Evolutionary conservation across 768 basidiomycete genomes (phyloP).

Genomic region (Hemileccinum impolitum): DNA sequence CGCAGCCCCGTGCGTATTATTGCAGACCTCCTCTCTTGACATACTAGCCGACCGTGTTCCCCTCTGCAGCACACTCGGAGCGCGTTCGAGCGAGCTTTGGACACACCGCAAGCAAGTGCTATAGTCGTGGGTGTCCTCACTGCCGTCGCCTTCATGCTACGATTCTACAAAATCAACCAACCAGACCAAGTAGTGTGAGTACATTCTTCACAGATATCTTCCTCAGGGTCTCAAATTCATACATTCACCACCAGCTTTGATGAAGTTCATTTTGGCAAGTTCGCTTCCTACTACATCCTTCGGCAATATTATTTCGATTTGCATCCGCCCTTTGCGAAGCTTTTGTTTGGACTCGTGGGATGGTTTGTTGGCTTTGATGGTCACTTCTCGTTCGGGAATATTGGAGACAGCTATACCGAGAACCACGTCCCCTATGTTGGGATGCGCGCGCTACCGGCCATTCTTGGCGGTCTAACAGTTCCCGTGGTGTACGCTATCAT

Average conservation of each 20-base stretch:
- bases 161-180: slow-evolving; percentile 93
- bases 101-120: slow-evolving; percentile 60
- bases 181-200: slow-evolving; percentile 94
- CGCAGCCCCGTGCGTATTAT: slow-evolving; percentile 45
- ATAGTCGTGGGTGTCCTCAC: slow-evolving; percentile 64
- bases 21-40: not conserved
- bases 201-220: not conserved
- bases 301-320: slow-evolving; percentile 99
- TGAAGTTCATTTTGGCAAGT: slow-evolving; percentile 98
- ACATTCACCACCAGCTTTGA: slow-evolving; percentile 69
- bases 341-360: slow-evolving; percentile 89
- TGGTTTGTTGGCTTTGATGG: slow-evolving; percentile 98
- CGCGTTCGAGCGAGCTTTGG: slow-evolving; percentile 56
- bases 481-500: slow-evolving; percentile 94
- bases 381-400: slow-evolving; percentile 88
- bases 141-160: slow-evolving; percentile 71
- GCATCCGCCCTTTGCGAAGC: slow-evolving; percentile 95
- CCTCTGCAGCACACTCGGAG: slow-evolving; percentile 54
- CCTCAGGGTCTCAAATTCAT: slow-evolving; percentile 5
- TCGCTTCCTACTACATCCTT: slow-evolving; percentile 89
- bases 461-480: slow-evolving; percentile 86
- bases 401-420: slow-evolving; percentile 88
- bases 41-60: slow-evolving; percentile 9
- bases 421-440: slow-evolving; percentile 92
- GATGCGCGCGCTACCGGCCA: slow-evolving; percentile 88